A percentile compares a stretch with the other conserved stretches of the same genome.
Conservation (phyloP, 352 stramenopile species). For the Phytophthora pini region DNA sequence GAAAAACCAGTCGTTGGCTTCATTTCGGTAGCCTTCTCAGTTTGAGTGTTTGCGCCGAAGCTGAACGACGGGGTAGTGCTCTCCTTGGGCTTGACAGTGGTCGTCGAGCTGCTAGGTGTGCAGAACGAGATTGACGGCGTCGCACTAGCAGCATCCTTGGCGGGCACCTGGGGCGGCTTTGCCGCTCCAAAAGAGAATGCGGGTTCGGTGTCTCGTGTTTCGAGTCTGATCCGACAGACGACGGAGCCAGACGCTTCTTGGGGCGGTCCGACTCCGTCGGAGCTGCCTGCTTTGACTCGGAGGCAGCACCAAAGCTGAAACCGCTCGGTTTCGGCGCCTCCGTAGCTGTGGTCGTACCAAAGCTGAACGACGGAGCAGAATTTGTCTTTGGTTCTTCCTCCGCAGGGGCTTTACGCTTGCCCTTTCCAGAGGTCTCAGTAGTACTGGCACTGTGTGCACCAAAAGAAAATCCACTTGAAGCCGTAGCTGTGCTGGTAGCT, state of each 20-base stretch:
- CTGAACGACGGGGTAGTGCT: slow-evolving; percentile 15
- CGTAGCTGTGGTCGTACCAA: slow-evolving; percentile 16
- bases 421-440: slow-evolving; percentile 16
- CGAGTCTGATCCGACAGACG: slow-evolving; percentile 27
- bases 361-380: slow-evolving; percentile 30
- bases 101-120: slow-evolving; percentile 14
- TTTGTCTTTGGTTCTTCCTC: slow-evolving; percentile 12
- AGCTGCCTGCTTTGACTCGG: slow-evolving; percentile 14
- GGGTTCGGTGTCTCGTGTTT: slow-evolving; percentile 32
- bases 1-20: slow-evolving; percentile 44
- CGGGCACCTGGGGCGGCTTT: slow-evolving; percentile 22
- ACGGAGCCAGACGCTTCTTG: slow-evolving; percentile 33
- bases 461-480: slow-evolving; percentile 33
- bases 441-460: slow-evolving; percentile 13
- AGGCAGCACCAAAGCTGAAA: slow-evolving; percentile 38
- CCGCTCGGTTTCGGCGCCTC: slow-evolving; percentile 16
- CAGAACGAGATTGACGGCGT: slow-evolving; percentile 33
- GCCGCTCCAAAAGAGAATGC: slow-evolving; percentile 39
- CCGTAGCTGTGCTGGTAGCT: neutral
- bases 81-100: slow-evolving; percentile 33
- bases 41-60: slow-evolving; percentile 16
- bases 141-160: slow-evolving; percentile 28
- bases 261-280: slow-evolving; percentile 33
- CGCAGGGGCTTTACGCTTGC: slow-evolving; percentile 37
- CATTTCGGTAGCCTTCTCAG: slow-evolving; percentile 25